Evolutionary conservation across 768 basidiomycete species (phyloP), one percentile per base, ranked within the genome.

Genomic region (Boletus edulis): DNA sequence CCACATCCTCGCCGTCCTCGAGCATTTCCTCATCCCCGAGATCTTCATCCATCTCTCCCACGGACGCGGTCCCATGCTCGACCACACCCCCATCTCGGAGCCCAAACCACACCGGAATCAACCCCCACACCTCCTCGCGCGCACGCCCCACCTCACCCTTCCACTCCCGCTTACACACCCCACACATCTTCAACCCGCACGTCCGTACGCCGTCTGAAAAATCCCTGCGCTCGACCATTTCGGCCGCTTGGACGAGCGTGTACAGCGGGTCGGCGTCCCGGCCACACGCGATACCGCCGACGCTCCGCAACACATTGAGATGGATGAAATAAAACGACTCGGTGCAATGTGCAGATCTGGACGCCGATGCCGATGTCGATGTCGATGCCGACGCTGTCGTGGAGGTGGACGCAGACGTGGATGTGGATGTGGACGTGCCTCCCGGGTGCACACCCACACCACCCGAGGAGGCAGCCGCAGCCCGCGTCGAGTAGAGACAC

Each of bases 301-400:
- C 79, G 20, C 83, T 79, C 52, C 88, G 82, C 40, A 89, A 71
- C 31, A 86, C 73, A 67, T 90, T 89, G 54, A 90, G 79, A 75
- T 81, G 81, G 72, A 91, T 82, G 67, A 84, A 87, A 70, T 89
- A 86, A 70, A 87, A 87, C 14, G 87, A 85, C 49, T 89, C 85
- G 54, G 73, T 72, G 69, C 89, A 91, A 29, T 48, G 69, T 61
- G 32, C 73, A 53, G 65, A 54, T 1, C 29, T n/a, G 42, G 50
- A 18, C 13, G 49, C 10, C 4, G 27, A 9, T 2, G 41, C n/a
- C 1, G 54, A 17, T 2, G 40, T n/a, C 17, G 24, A 24, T 14
- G 53, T 22, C 2, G 24, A 24, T 14, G 53, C 32, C 2, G 37
- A 35, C 13, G 34, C 14, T 2, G 32, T 10, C 32, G 12, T 34